A percentile compares a stretch with the other conserved stretches of the same genome.
Evolutionary conservation across 2,329 filamentous ascomycete genomes (phyloP).

Genomic region (Phoma herbarum): DNA sequence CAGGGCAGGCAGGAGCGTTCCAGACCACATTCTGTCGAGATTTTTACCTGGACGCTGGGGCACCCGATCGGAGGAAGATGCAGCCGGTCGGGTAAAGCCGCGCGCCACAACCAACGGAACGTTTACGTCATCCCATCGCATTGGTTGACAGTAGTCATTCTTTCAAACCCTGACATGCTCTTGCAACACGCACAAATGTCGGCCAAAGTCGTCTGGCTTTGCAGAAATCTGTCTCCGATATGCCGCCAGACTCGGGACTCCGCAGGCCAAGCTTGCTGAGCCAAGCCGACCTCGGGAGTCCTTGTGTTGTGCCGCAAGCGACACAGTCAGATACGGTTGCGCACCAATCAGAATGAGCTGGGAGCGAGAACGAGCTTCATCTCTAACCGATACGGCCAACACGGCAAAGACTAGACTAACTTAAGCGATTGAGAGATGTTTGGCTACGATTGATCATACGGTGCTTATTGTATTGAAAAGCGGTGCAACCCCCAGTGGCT

Average conservation of each 20-base stretch:
- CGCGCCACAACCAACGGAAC: neutral
- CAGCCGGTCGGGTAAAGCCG: neutral
- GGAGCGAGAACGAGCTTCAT: constrained; percentile 20
- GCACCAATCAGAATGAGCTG: constrained; percentile 18
- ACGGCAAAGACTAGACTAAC: constrained; percentile 12
- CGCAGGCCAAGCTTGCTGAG: neutral
- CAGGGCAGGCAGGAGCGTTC: neutral
- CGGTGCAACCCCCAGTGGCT: constrained; percentile 4
- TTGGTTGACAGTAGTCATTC: constrained; percentile 1
- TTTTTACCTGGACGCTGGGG: neutral
- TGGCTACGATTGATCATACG: constrained; percentile 11
- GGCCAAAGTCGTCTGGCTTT: constrained; percentile 1
- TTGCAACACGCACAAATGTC: constrained; percentile 3
- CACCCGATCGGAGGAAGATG: constrained; percentile 2
- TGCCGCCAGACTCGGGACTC: neutral
- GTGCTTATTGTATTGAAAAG: constrained; percentile 14
- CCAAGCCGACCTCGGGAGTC: constrained; percentile 3
- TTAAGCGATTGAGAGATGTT: constrained; percentile 8
- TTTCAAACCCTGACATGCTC: neutral
- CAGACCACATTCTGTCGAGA: neutral
- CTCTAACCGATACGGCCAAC: constrained; percentile 14
- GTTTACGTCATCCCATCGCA: neutral
- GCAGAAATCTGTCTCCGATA: constrained; percentile 3
- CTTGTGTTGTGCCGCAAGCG: constrained; percentile 10
- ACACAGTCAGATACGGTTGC: constrained; percentile 12